Evolutionary conservation across 1,284 basidiomycete genomes (phyloP).

Genomic region (Dichomitus squalens): DNA sequence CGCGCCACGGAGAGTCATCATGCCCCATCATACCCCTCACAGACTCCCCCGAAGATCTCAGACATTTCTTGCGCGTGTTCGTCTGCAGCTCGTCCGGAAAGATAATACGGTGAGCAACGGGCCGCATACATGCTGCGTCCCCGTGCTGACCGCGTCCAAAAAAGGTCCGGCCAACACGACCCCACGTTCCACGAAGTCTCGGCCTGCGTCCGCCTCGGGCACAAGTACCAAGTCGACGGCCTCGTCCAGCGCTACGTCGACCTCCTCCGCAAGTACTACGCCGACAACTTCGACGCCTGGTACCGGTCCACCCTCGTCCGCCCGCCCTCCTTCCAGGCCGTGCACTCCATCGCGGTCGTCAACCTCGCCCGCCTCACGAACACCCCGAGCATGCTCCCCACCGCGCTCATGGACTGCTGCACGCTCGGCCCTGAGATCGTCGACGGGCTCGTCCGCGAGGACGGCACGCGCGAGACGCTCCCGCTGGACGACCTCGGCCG

Average conservation of each 20-base stretch:
- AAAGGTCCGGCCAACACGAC: slow-evolving; percentile 9
- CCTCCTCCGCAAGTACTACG: slow-evolving; percentile 17
- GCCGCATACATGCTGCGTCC: background rate
- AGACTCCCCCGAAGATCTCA: slow-evolving; percentile 20
- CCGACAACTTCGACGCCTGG: slow-evolving; percentile 19
- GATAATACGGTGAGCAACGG: slow-evolving; percentile 7
- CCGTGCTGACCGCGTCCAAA: background rate
- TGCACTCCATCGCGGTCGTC: slow-evolving; percentile 20
- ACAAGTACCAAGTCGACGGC: slow-evolving; percentile 22
- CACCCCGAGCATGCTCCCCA: slow-evolving; percentile 10
- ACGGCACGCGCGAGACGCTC: slow-evolving; percentile 18
- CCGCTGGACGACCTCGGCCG: slow-evolving; percentile 21
- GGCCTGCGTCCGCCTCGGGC: slow-evolving; percentile 20
- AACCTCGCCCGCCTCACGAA: slow-evolving; percentile 20
- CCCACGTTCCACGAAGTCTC: slow-evolving; percentile 17
- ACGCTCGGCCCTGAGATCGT: slow-evolving; percentile 19
- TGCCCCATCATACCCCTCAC: background rate
- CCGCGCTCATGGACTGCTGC: slow-evolving; percentile 25
- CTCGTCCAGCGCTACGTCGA: slow-evolving; percentile 15
- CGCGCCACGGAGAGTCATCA: background rate
- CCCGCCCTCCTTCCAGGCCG: slow-evolving; percentile 8
- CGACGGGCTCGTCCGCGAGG: slow-evolving; percentile 11
- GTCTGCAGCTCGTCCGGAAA: background rate
- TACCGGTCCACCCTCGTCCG: slow-evolving; percentile 11
- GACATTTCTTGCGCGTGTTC: slow-evolving; percentile 18